phyloP scores from a whole-genome alignment of 2,329 filamentous ascomycete species.

The Nannizziopsis barbatae region DNA sequence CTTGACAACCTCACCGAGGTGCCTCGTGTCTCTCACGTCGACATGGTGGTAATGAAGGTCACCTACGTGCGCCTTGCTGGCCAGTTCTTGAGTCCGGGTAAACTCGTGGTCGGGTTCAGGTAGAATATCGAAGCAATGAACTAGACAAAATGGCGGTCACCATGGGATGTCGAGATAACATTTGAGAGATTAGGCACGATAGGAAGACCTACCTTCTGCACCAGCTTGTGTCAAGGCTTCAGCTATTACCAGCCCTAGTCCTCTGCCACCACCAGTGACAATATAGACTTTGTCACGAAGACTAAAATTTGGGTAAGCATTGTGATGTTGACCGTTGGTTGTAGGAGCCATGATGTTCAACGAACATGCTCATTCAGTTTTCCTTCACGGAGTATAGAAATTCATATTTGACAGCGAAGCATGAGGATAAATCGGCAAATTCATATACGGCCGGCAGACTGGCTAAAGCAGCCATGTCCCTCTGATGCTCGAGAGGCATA shows the following conservation, averaged over 20 bases:
- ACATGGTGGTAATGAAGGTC: slow-evolving; percentile 38
- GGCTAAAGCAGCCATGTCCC: too few species aligned
- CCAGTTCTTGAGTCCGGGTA: slow-evolving; percentile 23
- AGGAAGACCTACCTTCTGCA: slow-evolving; percentile 30
- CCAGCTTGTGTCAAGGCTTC: slow-evolving; percentile 40
- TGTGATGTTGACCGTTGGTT: slow-evolving; percentile 9
- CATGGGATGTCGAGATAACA: background rate
- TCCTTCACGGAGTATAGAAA: too few species aligned
- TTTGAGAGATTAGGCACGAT: background rate
- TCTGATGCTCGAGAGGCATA: too few species aligned
- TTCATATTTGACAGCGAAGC: too few species aligned
- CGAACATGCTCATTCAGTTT: too few species aligned
- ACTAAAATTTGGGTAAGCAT: slow-evolving; percentile 38
- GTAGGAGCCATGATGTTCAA: background rate
- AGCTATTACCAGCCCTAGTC: slow-evolving; percentile 37
- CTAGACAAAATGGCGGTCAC: slow-evolving; percentile 19
- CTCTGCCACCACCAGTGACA: slow-evolving; percentile 36
- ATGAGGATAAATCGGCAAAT: too few species aligned
- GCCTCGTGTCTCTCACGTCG: slow-evolving; percentile 37
- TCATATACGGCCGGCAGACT: too few species aligned
- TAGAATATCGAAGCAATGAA: slow-evolving; percentile 40
- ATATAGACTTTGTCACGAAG: slow-evolving; percentile 33
- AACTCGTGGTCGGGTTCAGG: slow-evolving; percentile 37
- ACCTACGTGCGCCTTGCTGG: slow-evolving; percentile 26
- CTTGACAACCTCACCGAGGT: slow-evolving; percentile 18